phyloP scores from a whole-genome alignment of 2,329 filamentous ascomycete species.

The Microdochium paspali region DNA sequence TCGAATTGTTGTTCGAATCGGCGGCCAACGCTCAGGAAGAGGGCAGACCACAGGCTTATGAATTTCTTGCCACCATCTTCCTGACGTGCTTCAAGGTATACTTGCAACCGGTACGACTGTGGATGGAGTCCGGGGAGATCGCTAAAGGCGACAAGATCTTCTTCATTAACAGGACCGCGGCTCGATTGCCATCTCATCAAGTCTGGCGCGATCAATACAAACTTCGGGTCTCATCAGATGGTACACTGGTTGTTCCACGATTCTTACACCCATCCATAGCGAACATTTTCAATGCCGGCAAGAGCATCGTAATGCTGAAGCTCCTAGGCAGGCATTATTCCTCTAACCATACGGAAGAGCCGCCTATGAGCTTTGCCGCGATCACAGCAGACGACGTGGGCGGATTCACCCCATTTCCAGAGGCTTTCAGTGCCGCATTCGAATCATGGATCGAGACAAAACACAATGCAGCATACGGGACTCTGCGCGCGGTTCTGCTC shows the following conservation, averaged over 20 bases:
- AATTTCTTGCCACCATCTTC: slow-evolving; percentile 59
- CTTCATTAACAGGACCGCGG: slow-evolving; percentile 57
- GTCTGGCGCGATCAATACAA: slow-evolving; percentile 72
- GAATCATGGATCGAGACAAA: slow-evolving; percentile 69
- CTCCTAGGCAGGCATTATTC: slow-evolving; percentile 49
- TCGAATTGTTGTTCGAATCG: slow-evolving; percentile 69
- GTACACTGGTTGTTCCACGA: slow-evolving; percentile 56
- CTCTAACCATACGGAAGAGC: slow-evolving; percentile 25
- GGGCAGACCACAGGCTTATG: slow-evolving; percentile 52
- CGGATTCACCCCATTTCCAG: slow-evolving; percentile 58
- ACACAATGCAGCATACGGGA: slow-evolving; percentile 58
- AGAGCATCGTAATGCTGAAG: slow-evolving; percentile 78
- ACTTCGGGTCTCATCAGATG: slow-evolving; percentile 51
- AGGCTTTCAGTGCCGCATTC: slow-evolving; percentile 64
- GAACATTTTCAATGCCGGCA: slow-evolving; percentile 79
- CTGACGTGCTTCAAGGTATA: slow-evolving; percentile 78
- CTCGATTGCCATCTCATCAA: slow-evolving; percentile 47
- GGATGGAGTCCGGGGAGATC: slow-evolving; percentile 76
- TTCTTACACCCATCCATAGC: slow-evolving; percentile 63
- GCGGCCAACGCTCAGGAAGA: slow-evolving; percentile 61
- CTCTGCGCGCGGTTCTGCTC: slow-evolving; percentile 58
- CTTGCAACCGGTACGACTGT: slow-evolving; percentile 65
- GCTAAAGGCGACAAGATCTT: slow-evolving; percentile 58
- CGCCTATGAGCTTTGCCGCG: slow-evolving; percentile 43
- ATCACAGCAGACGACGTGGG: slow-evolving; percentile 37